Evolutionary conservation across 2,329 filamentous ascomycete species (phyloP), one percentile per base, ranked within the genome.

Genomic region (Pestalotiopsis sp.): DNA sequence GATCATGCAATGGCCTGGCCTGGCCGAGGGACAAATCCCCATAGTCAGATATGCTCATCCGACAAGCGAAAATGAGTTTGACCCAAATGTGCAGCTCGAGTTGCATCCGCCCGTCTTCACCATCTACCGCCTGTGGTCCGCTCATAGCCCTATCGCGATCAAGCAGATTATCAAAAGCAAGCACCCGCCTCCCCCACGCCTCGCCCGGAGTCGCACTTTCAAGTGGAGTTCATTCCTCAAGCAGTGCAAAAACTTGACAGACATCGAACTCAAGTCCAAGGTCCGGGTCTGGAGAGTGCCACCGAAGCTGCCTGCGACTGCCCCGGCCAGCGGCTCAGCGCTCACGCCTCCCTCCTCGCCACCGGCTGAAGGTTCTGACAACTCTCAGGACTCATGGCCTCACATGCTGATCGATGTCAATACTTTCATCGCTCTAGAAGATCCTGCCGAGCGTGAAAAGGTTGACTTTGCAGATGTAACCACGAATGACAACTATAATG

Each of bases 31-130:
- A 41, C 91, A 93, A 66, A 84, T 90, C 9, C 86, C 92, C 59
- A 94, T 98, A 72, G 82, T 89, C 60, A 90, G 96, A 69, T 88
- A 87, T 72, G 94, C 92, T 49, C 92, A 95, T 79, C 92, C 97
- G 79, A 94, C 92, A 31, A 87, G 90, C 7, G 83, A 85, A 1
- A 86, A 88, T 56, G 86, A 85, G 2, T 76, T 81, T n/a, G 81
- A 81, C 17, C 75, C 82, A 3, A 93, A 97, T 72, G 82, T 97
- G 61, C 84, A 92, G 74, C 97, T 92, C 78, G 96, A 98, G 80
- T 85, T 94, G 56, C 90, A 94, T 75, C 96, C 95, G 4, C 94
- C 93, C 0, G 86, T 97, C 58, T 93, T 98, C 78, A 93, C 91
- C 1, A 85, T 98, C 70, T 90, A 97, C 76, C 94, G 95, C 73